Evolutionary conservation across 2,329 filamentous ascomycete species (phyloP), one percentile per base, ranked within the genome.

Genomic region (Ophiostoma quercus): DNA sequence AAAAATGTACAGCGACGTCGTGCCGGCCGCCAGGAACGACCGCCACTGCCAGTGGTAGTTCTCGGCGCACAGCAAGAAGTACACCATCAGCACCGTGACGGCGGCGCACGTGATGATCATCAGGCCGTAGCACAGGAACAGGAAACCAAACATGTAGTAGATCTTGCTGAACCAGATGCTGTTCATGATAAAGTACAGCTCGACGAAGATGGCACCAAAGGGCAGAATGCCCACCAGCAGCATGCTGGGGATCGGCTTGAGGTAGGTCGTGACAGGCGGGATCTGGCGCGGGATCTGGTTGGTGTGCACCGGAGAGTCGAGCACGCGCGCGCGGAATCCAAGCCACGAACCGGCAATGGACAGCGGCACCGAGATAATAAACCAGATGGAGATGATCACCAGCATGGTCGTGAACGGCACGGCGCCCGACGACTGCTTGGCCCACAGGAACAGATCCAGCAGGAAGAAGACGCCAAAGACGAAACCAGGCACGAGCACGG

Each of bases 21-120:
- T 94, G 71, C 95, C 95, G 0, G 93, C 93, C 1, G 92, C 94
- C 71, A 92, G 85, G 82, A 99, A 99, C 6, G 93, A 90, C 68
- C 95, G 88, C 95, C 95, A 99, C 76, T 98, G 95, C 95, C 95
- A 99, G 79, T 97, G 91, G 81, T 99, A 99, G 80, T 99, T 95
- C 81, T 99, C 95, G 0, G 92, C 89, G 77, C 94, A 98, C 16
- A 99, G 88, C 75, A 99, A 79, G 83, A 98, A 98, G 81, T 99
- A 99, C 0, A 97, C 92, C 85, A 98, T 90, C 22, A 99, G 83
- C 9, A 98, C 89, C 0, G 95, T 98, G 57, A 96, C 94, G 0
- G 94, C 90, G 0, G 94, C 94, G 71, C 91, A 93, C 0, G 95
- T 98, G 75, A 97, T 91, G 75, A 98, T 92, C 93, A 99, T 97